phyloP scores from a whole-genome alignment of 2,329 filamentous ascomycete genomes.

The Fusarium sp. region DNA sequence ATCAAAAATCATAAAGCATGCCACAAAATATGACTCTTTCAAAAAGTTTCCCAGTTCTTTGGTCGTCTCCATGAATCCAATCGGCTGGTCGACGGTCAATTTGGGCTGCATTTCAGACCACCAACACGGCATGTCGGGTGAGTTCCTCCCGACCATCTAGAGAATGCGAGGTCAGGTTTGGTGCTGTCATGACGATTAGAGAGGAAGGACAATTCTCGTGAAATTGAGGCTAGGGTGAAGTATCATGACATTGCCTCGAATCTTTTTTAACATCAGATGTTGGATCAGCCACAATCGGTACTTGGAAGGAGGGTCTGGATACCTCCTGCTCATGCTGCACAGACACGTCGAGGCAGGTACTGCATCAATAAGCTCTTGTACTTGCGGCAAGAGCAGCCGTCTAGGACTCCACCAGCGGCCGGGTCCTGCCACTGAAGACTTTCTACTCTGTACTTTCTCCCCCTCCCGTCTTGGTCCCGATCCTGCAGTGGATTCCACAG shows the following conservation, averaged over 20 bases:
- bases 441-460: not conserved
- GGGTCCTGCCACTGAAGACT: slow-evolving; percentile 26
- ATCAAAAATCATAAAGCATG: slow-evolving; percentile 37
- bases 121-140: slow-evolving; percentile 24
- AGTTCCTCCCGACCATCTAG: slow-evolving; percentile 11
- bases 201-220: slow-evolving; percentile 31
- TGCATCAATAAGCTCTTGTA: slow-evolving; percentile 23
- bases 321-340: not conserved
- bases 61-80: slow-evolving; percentile 27
- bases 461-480: not conserved
- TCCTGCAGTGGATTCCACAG: no score
- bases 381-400: slow-evolving; percentile 33
- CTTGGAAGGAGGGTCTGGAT: not conserved
- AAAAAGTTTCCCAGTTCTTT: not conserved
- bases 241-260: slow-evolving; percentile 43
- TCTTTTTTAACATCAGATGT: slow-evolving; percentile 42
- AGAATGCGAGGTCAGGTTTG: not conserved
- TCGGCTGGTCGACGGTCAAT: slow-evolving; percentile 36
- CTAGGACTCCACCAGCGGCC: slow-evolving; percentile 38
- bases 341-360: slow-evolving; percentile 6
- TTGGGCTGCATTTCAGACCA: slow-evolving; percentile 33
- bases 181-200: slow-evolving; percentile 17
- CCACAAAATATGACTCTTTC: slow-evolving; percentile 19
- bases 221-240: slow-evolving; percentile 33
- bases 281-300: slow-evolving; percentile 23